Base-by-base conservation (phyloP, 2,329 filamentous ascomycete genomes). In the Talaromyces sp. region DNA sequence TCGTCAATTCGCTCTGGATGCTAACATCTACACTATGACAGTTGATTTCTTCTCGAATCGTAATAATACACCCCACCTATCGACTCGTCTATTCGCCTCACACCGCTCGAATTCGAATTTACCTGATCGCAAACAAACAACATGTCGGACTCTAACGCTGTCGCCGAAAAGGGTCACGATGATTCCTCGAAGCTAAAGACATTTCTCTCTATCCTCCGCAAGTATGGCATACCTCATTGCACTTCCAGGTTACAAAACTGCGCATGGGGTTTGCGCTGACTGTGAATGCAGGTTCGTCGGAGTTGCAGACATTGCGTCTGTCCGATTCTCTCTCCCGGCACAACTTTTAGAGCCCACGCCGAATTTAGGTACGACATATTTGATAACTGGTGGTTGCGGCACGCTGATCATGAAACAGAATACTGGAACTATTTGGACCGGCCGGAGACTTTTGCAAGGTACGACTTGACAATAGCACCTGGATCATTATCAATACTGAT, bases 391-490 rank as follows among this genome's bases (percentile, higher is more conserved):
- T n/a, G 13, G 13, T 16, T 47, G n/a, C 22, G 14, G 14, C 13
- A 1, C 19, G 47, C 65, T 66, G 48, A 66, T 60, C 16, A 9
- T 14, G 16, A 39, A 41, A 16, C 5, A 87, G 95, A 99, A 82
- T 99, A 98, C 81, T 99, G 95, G 95, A 96, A 96, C 74, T 99
- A 99, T 75, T 84, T 99, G 76, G 95, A 99, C 79, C 87, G 93
- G 71, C 94, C 94, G 24, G 96, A 96, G 78, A 92, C 93, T 57
- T 97, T 99, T 75, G 85, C 86, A 68, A 86, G 83, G 84, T 86
- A 58, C 27, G 37, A 39, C 19, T 22, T 22, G 56, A 58, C 39
- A 11, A 62, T 39, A 22, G 31, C 39, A 67, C 43, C 10, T 65
- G 47, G 52, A 39, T 65, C 50, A 67, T 63, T 45, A 19, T 14